Base-by-base conservation (phyloP, 2,329 filamentous ascomycete genomes). In the Colletotrichum chrysophilum region DNA sequence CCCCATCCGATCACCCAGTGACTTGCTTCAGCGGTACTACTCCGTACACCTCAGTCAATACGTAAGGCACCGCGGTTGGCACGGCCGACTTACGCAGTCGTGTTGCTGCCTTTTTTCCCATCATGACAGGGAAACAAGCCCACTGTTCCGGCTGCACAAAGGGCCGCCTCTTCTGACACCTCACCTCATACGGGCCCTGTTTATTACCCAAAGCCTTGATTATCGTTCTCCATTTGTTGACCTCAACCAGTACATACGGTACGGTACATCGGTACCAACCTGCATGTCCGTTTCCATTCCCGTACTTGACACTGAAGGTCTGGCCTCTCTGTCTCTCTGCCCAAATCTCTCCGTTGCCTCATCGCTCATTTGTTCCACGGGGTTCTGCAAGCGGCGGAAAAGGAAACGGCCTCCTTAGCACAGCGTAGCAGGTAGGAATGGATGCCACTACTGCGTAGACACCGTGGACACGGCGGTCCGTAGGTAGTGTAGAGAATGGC, bases 71-170 rank as follows among this genome's bases (percentile, higher is more conserved):
- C 36, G 43, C 36, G 21, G 38, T 32, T 36, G 36, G 32, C 61
- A 52, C 62, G 24, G 38, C 62, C 52, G 38, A 30, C 62, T 70
- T 52, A 74, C 74, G 74, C 71, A 76, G 43, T 36, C 65, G 24
- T 43, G 36, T 60, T 60, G 71, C 34, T 75, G 73, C 73, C 70
- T 74, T 61, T 66, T 66, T 62, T 30, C 70, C 64, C 58, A 74
- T 65, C 38, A 34, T 52, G 73, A 21, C 64, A 60, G 74, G 69
- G 68, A 76, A 76, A 65, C 55, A 58, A 24, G 55, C 26, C 70
- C 64, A 76, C 70, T 76, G 34, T 75, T 75, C 70, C 73, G 70
- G 64, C 73, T 58, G 34, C 34, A 76, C 74, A 76, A 74, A 76
- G 70, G 55, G n/a, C 64, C 68, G 12, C 55, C 55, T 56, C n/a